A percentile compares a stretch with the other conserved stretches of the same genome.
Evolutionary conservation across 768 basidiomycete genomes (phyloP).

Genomic region (Russula abietina): DNA sequence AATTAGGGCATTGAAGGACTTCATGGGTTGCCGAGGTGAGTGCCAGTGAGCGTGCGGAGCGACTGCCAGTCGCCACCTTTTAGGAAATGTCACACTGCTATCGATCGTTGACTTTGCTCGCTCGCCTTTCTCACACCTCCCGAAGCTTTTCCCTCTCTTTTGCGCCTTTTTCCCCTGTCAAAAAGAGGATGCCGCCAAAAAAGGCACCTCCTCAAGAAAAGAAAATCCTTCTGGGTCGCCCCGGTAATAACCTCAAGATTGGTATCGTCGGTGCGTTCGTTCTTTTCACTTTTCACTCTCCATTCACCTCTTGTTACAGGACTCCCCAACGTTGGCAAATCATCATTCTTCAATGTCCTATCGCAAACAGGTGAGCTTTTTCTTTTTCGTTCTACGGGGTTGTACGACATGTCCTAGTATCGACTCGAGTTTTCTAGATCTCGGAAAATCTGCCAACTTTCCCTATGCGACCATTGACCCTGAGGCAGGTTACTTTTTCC

Average conservation of each 20-base stretch:
- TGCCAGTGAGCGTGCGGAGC: not conserved
- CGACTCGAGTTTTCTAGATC: constrained; percentile 43
- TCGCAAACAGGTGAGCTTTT: constrained; percentile 72
- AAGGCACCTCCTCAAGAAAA: constrained; percentile 74
- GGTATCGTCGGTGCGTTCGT: constrained; percentile 89
- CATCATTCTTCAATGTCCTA: constrained; percentile 97
- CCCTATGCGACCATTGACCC: constrained; percentile 94
- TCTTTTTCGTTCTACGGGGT: constrained; percentile 15
- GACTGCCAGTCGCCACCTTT: not conserved
- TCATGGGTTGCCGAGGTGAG: constrained; percentile 5
- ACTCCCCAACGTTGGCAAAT: constrained; percentile 96
- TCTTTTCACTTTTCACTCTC: constrained; percentile 5
- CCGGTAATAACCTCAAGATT: constrained; percentile 95
- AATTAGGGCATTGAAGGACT: constrained; percentile 11
- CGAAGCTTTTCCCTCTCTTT: constrained; percentile 37
- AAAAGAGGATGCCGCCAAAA: constrained; percentile 87
- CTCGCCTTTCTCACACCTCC: constrained; percentile 1
- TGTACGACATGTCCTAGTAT: constrained; percentile 1
- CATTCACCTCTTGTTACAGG: constrained; percentile 39
- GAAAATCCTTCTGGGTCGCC: constrained; percentile 82
- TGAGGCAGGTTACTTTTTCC: constrained; percentile 40
- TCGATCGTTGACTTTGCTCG: constrained; percentile 22
- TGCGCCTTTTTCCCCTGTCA: constrained; percentile 34
- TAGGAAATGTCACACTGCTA: constrained; percentile 20
- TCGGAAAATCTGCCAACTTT: constrained; percentile 95